phyloP scores from a whole-genome alignment of 2,329 filamentous ascomycete species.

The Pseudopithomyces chartarum region DNA sequence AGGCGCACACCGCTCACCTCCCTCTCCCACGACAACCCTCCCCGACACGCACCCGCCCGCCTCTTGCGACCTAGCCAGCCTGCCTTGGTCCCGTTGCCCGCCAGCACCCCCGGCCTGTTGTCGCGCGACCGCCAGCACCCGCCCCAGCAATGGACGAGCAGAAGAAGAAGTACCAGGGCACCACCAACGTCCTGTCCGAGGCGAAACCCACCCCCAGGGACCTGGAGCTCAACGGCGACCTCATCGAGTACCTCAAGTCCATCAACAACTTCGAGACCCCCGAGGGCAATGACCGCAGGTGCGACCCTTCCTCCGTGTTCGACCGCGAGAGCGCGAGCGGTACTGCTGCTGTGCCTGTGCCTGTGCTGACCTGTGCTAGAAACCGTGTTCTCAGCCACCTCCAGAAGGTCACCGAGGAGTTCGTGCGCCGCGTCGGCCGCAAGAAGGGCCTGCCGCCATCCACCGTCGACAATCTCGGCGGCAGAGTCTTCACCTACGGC shows the following conservation, averaged over 20 bases:
- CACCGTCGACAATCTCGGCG: conserved; percentile 81
- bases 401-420: conserved; percentile 80
- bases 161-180: conserved; percentile 61
- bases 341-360: not conserved
- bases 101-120: conserved; percentile 28
- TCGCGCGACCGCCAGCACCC: conserved; percentile 14
- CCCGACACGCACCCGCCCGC: conserved; percentile 6
- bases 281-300: conserved; percentile 84
- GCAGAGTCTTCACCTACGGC: conserved; percentile 94
- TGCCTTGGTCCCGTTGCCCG: conserved; percentile 10
- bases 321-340: too few species aligned
- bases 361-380: conserved; percentile 51
- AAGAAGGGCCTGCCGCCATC: conserved; percentile 75
- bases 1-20: conserved; percentile 10
- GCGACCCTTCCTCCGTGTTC: conserved; percentile 25
- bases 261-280: conserved; percentile 88
- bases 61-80: not conserved
- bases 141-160: conserved; percentile 36
- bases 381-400: conserved; percentile 75
- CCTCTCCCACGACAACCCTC: conserved; percentile 17
- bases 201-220: conserved; percentile 78
- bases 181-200: conserved; percentile 83
- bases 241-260: conserved; percentile 83
- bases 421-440: conserved; percentile 80
- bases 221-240: conserved; percentile 73